Percentiles rank a stretch among this genome's conserved stretches.
Conservation (phyloP, 495 filamentous ascomycete genomes). For the Daldinia childiae region DNA sequence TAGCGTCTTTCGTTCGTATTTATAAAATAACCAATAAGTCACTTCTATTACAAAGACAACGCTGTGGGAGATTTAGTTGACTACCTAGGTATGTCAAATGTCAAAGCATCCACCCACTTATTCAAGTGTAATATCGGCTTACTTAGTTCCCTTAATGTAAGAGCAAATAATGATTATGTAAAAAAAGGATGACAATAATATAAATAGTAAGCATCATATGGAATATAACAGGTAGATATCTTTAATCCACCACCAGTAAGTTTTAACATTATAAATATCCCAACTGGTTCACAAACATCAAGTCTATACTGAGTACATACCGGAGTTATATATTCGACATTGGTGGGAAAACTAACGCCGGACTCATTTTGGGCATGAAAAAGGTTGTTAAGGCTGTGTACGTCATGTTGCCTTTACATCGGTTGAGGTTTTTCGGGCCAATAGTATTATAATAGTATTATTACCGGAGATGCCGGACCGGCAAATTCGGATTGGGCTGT, state of each 20-base stretch:
- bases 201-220: neutral
- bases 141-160: neutral
- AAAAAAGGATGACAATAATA: neutral
- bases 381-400: conserved; percentile 10
- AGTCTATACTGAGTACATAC: neutral
- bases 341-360: neutral
- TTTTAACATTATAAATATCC: neutral
- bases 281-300: neutral
- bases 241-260: too few relatives aligned
- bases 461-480: conserved; percentile 43
- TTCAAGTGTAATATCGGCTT: too few relatives aligned
- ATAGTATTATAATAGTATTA: conserved; percentile 42
- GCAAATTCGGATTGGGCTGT: conserved; percentile 38
- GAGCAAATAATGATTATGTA: neutral
- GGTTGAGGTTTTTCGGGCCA: conserved; percentile 37
- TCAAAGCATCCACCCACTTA: too few relatives aligned
- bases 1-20: neutral
- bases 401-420: conserved; percentile 17
- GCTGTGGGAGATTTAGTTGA: neutral
- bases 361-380: neutral
- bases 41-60: neutral
- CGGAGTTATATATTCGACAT: neutral
- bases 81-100: neutral
- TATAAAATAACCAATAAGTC: neutral
- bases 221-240: neutral